Evolutionary conservation across 1,284 basidiomycete species (phyloP), one percentile per base, ranked within the genome.

Genomic region (Fomitiporia mediterranea): DNA sequence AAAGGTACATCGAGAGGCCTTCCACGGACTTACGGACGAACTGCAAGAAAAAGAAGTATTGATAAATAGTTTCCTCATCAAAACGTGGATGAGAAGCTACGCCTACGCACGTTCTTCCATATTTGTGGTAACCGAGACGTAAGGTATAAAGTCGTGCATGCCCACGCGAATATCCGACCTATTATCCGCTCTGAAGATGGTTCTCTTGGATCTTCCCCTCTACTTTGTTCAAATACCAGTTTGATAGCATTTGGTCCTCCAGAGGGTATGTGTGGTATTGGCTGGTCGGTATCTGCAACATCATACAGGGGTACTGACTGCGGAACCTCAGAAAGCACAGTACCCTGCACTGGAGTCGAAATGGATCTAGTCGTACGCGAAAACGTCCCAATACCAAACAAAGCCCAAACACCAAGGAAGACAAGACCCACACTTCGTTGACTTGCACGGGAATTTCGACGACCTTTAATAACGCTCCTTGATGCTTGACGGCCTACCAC

Each of bases 81-180:
- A n/a, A n/a, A n/a, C n/a, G n/a, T n/a, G n/a, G n/a, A n/a, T n/a
- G 32, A 39, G 47, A 55, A 13, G 8, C 56, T n/a, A 5, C 17
- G 43, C 25, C 13, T 9, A 83, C 91, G 70, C 67, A 95, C 93
- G 65, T 97, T 97, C 72, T 94, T 95, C 94, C 94, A 97, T 61
- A 98, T 96, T 70, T 97, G 94, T 27, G 94, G 94, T 64, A 97
- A 72, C 51, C 94, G 82, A 2, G 89, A 92, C 4, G 94, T 96
- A 25, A 98, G 73, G 70, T 98, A 98, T 19, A 96, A 74, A 0
- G 84, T 91, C 1, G 94, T 93, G 68, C 94, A 97, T 27, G 86
- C 68, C 94, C 94, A 98, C 5, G 95, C 93, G 54, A 89, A 93
- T 57, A 93, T 82, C 1, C 94, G 85, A 0, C 94, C 94, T 50